Base-by-base conservation (phyloP, 2,329 filamentous ascomycete genomes). In the Beauveria sp. region DNA sequence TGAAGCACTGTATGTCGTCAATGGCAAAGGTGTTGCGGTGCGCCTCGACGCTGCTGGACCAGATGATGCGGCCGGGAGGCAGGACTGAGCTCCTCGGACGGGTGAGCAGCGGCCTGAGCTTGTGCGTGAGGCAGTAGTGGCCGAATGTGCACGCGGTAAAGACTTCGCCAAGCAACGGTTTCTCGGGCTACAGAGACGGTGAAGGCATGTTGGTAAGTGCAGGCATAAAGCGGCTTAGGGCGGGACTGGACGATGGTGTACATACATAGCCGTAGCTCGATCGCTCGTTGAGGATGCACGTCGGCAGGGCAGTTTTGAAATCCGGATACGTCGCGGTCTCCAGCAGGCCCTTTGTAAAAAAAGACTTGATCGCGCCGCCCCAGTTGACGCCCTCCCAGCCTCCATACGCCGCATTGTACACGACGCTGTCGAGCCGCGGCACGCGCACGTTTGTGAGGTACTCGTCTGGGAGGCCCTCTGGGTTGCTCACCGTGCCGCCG, bases 141-240 rank as follows among this genome's bases (percentile, higher is more conserved):
- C 95, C 95, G 71, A 99, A 98, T 34, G 96, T 83, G 70, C 98
- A 98, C 55, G 93, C 88, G 71, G 88, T 89, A 72, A 98, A 99
- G 20, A 96, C 86, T 66, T 91, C 82, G 3, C 91, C 93, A 0
- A 99, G 77, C 5, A 78, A 76, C 0, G 88, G 86, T 64, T 73
- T 71, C 3, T 73, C 70, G 16, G 81, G 76, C 70, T 92, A 81
- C 49, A 18, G 55, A 30, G 18, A 30, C 18, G 20, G 18, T 16
- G 6, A 34, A 53, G 22, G 6, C 12, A 20, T 26, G 46, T 58
- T 50, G 42, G 55, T 24, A 50, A 50, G 20, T 8, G 18, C 14
- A 18, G 22, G 8, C 28, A 24, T 14, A 8, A 59, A 30, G 14
- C 7, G 24, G 22, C 30, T 42, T 28, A 42, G 45, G 30, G 55